phyloP scores from a whole-genome alignment of 2,329 filamentous ascomycete species.

The Cladosporium phlei region DNA sequence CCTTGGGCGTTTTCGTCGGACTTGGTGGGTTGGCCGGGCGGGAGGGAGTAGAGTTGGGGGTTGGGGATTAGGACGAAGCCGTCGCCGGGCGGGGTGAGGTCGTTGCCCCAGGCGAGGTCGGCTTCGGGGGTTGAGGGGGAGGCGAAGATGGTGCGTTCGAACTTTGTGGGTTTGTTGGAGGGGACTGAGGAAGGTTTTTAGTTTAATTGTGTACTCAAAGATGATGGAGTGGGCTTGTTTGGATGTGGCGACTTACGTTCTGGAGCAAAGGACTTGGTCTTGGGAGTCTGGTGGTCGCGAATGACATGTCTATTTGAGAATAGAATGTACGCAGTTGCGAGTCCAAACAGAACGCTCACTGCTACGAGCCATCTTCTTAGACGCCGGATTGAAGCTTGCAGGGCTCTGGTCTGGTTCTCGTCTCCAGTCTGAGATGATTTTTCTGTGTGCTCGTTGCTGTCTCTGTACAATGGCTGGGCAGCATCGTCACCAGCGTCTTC shows the following conservation, averaged over 20 bases:
- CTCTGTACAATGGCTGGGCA: conserved; percentile 6
- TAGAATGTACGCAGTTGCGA: background rate
- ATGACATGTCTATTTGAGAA: conserved; percentile 6
- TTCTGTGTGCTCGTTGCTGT: conserved; percentile 7
- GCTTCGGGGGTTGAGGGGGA: conserved; percentile 20
- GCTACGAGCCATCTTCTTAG: conserved; percentile 8
- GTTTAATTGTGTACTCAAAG: background rate
- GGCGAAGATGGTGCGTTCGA: conserved; percentile 26
- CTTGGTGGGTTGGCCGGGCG: conserved; percentile 24
- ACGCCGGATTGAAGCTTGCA: conserved; percentile 3
- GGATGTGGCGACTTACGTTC: background rate
- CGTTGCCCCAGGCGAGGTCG: conserved; percentile 26
- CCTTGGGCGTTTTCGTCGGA: conserved; percentile 15
- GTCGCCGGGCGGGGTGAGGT: conserved; percentile 27
- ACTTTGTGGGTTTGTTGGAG: conserved; percentile 19
- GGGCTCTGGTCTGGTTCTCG: background rate
- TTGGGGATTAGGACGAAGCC: conserved; percentile 32
- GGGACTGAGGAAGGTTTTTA: conserved; percentile 15
- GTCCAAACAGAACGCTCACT: conserved; percentile 2
- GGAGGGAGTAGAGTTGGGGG: conserved; percentile 21
- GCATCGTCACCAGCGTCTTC: background rate
- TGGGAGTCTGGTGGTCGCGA: background rate
- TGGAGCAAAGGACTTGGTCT: background rate
- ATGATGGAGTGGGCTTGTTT: background rate
- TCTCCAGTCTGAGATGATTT: background rate